These are phyloP conservation scores for Chaetomiaceae sp. DNA, from an alignment of 2,329 filamentous ascomycete species.

Conservation along the genomic window DNA sequence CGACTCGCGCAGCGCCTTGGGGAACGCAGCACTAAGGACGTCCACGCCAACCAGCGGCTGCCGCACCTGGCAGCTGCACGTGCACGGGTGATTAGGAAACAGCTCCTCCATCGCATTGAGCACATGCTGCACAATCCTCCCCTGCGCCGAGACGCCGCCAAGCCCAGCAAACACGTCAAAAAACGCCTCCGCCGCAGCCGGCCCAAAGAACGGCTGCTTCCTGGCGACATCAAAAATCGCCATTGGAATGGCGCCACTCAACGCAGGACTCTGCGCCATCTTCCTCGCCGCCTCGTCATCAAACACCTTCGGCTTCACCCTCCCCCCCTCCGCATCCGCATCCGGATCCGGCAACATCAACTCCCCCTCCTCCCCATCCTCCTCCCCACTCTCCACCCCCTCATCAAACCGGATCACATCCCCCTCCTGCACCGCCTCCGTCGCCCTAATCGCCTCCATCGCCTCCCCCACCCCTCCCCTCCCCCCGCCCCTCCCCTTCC, in stretches of 20 bases:
- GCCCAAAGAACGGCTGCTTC: conserved; percentile 66
- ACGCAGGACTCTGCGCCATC: conserved; percentile 70
- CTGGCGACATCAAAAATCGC: conserved; percentile 85
- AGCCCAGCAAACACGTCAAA: conserved; percentile 75
- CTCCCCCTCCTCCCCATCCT: conserved; percentile 39
- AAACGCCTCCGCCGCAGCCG: conserved; percentile 64
- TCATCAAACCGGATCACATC: conserved; percentile 36
- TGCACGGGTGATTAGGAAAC: conserved; percentile 55
- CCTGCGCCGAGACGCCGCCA: conserved; percentile 55
- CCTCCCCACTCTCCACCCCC: conserved; percentile 39
- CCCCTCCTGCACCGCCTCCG: conserved; percentile 44
- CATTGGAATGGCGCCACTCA: conserved; percentile 88
- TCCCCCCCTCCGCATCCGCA: conserved; percentile 25
- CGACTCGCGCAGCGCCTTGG: conserved; percentile 59
- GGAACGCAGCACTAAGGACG: conserved; percentile 62
- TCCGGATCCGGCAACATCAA: conserved; percentile 41
- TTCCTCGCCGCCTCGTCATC: conserved; percentile 40
- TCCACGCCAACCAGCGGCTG: conserved; percentile 63
- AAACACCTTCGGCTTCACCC: conserved; percentile 38
- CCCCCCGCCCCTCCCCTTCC: conserved; percentile 50
- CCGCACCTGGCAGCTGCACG: conserved; percentile 64
- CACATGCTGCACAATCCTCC: conserved; percentile 67
- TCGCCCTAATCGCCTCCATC: conserved; percentile 35
- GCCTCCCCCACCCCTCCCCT: conserved; percentile 33
- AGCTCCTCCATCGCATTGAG: conserved; percentile 55